A percentile compares a stretch with the other conserved stretches of the same genome.
phyloP scores from a whole-genome alignment of 495 filamentous ascomycete species.

The Parathielavia appendiculata region DNA sequence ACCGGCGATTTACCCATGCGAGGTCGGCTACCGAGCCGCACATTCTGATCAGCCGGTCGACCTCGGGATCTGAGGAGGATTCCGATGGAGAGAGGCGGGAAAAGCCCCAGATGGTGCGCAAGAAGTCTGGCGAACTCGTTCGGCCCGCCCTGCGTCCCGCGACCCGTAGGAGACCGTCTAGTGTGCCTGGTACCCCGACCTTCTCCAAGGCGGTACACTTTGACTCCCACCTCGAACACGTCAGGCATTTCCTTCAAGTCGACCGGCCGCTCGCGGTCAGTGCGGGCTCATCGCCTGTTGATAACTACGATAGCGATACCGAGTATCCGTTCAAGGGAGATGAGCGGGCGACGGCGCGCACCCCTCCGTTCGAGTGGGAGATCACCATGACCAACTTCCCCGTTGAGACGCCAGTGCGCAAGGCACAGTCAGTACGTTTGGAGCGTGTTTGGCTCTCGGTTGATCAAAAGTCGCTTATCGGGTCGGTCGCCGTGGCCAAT shows the following conservation, averaged over 20 bases:
- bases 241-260: conserved; percentile 88
- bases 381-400: conserved; percentile 82
- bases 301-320: conserved; percentile 70
- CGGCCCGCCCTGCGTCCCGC: conserved; percentile 81
- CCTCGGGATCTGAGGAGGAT: conserved; percentile 58
- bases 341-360: conserved; percentile 38
- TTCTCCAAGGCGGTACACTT: conserved; percentile 95
- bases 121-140: conserved; percentile 97
- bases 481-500: conserved; percentile 79
- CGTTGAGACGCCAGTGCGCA: conserved; percentile 56
- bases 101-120: conserved; percentile 85
- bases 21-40: conserved; percentile 78
- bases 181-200: conserved; percentile 95
- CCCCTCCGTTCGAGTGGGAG: conserved; percentile 74
- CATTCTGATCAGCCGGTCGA: conserved; percentile 47
- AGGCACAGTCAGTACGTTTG: conserved; percentile 61
- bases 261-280: conserved; percentile 93
- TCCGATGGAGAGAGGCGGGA: conserved; percentile 55
- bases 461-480: conserved; percentile 80
- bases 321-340: conserved; percentile 81
- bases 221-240: conserved; percentile 88
- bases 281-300: conserved; percentile 88
- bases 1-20: conserved; percentile 59
- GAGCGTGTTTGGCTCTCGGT: conserved; percentile 80
- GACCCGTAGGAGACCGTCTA: conserved; percentile 75